Evolutionary conservation across 305 asterid species (phyloP), one percentile per base, ranked within the genome.

Genomic region (Solanum hybrid): DNA sequence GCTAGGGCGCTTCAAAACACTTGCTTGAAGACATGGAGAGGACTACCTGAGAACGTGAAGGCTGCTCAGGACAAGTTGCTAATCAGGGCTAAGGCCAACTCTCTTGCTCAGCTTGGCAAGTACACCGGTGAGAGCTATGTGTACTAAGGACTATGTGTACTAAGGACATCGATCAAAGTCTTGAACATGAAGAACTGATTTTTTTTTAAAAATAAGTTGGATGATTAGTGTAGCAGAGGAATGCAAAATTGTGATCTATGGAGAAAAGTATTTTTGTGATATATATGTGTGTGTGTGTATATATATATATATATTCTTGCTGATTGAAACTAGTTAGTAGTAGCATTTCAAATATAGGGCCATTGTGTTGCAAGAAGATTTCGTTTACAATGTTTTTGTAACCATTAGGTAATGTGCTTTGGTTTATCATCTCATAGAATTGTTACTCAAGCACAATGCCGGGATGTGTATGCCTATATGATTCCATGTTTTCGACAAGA

Each of bases 1-100:
- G 97, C 98, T 6, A 88, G 98, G 88, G 98, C 98, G 2, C 98
- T 96, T 56, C 98, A 95, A 92, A 96, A 95, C 94, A 95, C 99
- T 14, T 93, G 96, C 92, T 90, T 96, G 89, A 96, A 95, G 95
- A 94, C 97, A 35, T 95, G 98, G 98, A 95, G 96, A 35, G 98
- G 98, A 14, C 93, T 69, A 35, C 97, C 96, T 0, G 97, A 95
- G 93, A 96, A 95, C 35, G 95, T 96, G 16, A 76, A 91, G 91
- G 97, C 94, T 13, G 97, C 96, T 40, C 97, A 95, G 75, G 94
- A 93, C 24, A 66, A 91, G 73, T 88, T 95, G 93, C 94, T 96
- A 1, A 8, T 66, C 12, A 66, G 73, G 13, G 96, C 96, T 69
- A 93, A 92, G 91, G 94, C 98, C 81, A 95, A 96, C 93, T 95